Conservation (phyloP, 2,329 filamentous ascomycete species). For the Botrytis pseudocinerea region DNA sequence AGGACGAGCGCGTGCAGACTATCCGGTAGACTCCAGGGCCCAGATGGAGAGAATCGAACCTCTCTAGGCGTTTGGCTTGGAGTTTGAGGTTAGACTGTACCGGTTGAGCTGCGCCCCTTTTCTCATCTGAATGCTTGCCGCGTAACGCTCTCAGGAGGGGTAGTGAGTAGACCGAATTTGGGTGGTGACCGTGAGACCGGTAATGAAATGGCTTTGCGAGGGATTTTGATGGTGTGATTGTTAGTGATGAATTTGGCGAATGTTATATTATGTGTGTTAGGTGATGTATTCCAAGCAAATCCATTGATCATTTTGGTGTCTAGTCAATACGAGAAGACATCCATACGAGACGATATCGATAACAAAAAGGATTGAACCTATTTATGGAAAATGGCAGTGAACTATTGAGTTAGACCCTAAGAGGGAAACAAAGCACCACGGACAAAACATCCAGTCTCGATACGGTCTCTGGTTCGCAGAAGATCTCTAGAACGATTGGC, state of each 20-base stretch:
- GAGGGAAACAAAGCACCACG: neutral
- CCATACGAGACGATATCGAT: neutral
- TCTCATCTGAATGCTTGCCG: constrained; percentile 6
- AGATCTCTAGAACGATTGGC: constrained; percentile 15
- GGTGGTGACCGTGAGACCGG: neutral
- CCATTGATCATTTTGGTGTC: neutral
- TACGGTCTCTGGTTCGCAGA: neutral
- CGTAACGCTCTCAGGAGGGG: constrained; percentile 17
- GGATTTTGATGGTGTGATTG: neutral
- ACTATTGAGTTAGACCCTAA: neutral
- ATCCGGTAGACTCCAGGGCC: neutral
- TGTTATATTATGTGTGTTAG: neutral
- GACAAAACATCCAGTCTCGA: neutral
- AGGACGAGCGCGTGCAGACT: neutral
- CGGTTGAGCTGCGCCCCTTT: constrained; percentile 14
- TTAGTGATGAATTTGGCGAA: neutral
- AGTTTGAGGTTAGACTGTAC: constrained; percentile 7
- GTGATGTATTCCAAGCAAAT: neutral
- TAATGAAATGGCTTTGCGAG: neutral
- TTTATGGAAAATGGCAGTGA: neutral
- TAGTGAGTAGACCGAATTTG: neutral
- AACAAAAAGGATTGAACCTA: neutral
- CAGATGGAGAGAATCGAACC: neutral
- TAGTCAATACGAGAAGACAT: neutral
- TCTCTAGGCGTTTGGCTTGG: neutral